Base-by-base conservation (phyloP, 768 basidiomycete species). In the Leccinum arenicola region DNA sequence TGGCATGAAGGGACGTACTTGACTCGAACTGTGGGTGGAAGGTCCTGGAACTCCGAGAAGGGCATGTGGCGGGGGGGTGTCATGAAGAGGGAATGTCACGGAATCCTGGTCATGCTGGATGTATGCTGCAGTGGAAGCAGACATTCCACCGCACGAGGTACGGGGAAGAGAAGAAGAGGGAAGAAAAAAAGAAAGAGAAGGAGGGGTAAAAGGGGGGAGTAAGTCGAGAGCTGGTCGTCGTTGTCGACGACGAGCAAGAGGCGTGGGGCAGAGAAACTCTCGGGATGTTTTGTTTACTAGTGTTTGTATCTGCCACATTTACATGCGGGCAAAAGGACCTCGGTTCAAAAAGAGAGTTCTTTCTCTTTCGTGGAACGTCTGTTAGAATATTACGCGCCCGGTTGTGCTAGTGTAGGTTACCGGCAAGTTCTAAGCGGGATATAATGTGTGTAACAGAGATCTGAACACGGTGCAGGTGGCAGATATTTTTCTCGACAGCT, bases 51-150 rank as follows among this genome's bases (percentile, higher is more conserved):
- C n/a, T 25, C 54, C 12, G 47, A 10, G 10, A 33, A 54, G 74
- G 55, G 48, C 25, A 56, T 75, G 73, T 58, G 72, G 69, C 40
- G 82, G 78, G 47, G 81, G 81, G 64, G 79, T 77, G 70, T 83
- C 82, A 80, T 53, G 68, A 10, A 19, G 21, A 29, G 38, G 33
- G 45, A 63, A 65, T 51, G 71, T 71, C 62, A 57, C 53, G 43
- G 68, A 62, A 67, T 70, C 75, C 71, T 75, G 72, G 65, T 73
- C 72, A 64, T 71, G 72, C 73, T 67, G 78, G 73, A 58, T 78
- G 75, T 64, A 75, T 73, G 72, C 71, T 50, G 68, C 64, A 38
- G 74, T 58, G 49, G 75, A 66, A 52, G 69, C 62, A 66, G 79
- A 80, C 80, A 81, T 81, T 61, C 64, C 66, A 63, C 68, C 64